Evolutionary conservation across 306 rosid species (phyloP).

Genomic region (Gastrolobium bilobum): DNA sequence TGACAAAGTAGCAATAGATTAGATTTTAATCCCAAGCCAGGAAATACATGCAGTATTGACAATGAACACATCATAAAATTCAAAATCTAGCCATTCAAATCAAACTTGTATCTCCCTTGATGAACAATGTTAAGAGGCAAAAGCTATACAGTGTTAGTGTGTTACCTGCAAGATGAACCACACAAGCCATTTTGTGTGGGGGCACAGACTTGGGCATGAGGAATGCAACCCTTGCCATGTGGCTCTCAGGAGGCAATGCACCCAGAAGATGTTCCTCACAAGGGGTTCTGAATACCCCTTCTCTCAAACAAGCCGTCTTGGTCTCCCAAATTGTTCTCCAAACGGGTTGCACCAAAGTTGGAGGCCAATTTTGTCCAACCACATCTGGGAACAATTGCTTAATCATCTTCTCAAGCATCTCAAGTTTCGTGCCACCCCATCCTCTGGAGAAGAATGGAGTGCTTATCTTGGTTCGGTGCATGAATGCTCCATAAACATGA

Average conservation of each 20-base stretch:
- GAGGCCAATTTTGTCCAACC: constrained; percentile 79
- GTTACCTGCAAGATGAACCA: constrained; percentile 96
- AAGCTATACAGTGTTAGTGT: background rate
- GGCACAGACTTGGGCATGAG: constrained; percentile 80
- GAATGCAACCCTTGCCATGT: constrained; percentile 87
- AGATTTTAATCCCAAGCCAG: constrained; percentile 6
- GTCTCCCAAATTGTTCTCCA: constrained; percentile 95
- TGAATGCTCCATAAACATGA: constrained; percentile 89
- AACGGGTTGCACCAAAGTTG: constrained; percentile 66
- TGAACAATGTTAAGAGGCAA: background rate
- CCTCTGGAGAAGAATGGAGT: constrained; percentile 89
- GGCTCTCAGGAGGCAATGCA: constrained; percentile 98
- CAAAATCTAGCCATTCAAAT: constrained; percentile 13
- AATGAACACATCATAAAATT: constrained; percentile 25
- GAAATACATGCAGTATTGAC: background rate
- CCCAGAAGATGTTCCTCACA: constrained; percentile 79
- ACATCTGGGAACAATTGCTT: constrained; percentile 78
- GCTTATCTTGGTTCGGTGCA: constrained; percentile 87
- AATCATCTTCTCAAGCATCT: constrained; percentile 80
- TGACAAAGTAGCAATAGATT: constrained; percentile 36
- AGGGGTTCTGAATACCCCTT: constrained; percentile 88
- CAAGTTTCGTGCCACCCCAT: constrained; percentile 95
- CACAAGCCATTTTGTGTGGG: constrained; percentile 80
- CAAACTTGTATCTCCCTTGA: background rate
- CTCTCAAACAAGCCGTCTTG: constrained; percentile 74